These are phyloP conservation scores for grape (Vitis vinifera) DNA, from an alignment of 164 flowering plant species.

Conservation along the genomic window DNA sequence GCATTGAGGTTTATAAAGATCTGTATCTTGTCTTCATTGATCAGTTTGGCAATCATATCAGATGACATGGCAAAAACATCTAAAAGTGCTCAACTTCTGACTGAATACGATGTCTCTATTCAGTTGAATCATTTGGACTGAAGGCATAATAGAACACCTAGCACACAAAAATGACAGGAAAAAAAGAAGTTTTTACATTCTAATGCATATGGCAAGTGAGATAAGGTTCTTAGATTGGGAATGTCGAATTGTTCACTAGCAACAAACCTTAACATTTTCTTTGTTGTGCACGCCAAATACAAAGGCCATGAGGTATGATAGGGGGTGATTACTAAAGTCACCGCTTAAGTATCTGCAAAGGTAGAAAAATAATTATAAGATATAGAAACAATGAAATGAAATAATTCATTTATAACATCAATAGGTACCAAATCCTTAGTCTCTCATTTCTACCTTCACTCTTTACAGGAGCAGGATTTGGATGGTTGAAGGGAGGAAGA, in stretches of 20 bases:
- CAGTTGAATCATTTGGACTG: too few species aligned
- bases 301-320: conserved; percentile 52
- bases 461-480: conserved; percentile 56
- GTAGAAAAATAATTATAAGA: conserved; percentile 51
- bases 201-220: too few species aligned
- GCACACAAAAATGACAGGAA: too few species aligned
- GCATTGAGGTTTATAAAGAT: too few species aligned
- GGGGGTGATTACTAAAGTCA: neutral
- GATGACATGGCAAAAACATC: conserved; percentile 92
- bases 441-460: conserved; percentile 25
- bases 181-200: too few species aligned
- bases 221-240: too few species aligned
- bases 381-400: neutral
- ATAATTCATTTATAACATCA: neutral
- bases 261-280: too few species aligned
- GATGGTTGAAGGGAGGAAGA: conserved; percentile 23
- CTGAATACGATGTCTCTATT: too few species aligned
- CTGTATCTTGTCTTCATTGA: conserved; percentile 86
- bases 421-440: conserved; percentile 65
- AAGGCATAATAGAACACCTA: too few species aligned
- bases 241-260: too few species aligned
- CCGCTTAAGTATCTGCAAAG: too few species aligned
- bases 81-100: conserved; percentile 22
- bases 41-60: conserved; percentile 79
- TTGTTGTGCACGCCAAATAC: conserved; percentile 41